Percentiles rank a stretch among this genome's conserved stretches.
Conservation (phyloP, 352 stramenopile genomes). For the Elongisporangium undulatum region DNA sequence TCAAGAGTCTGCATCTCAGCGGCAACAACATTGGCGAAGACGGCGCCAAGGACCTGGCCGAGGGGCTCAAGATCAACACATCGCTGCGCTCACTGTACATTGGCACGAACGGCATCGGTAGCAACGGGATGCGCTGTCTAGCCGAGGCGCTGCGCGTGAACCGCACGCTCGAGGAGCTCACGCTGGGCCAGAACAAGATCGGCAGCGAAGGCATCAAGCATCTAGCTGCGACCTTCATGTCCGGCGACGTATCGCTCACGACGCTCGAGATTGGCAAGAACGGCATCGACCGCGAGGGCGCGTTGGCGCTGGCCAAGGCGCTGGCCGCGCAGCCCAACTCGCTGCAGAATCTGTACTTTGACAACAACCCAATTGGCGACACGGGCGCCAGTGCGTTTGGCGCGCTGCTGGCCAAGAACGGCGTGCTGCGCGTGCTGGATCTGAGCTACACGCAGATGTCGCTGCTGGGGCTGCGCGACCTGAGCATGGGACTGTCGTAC, state of each 20-base stretch:
- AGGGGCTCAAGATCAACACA: constrained; percentile 49
- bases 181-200: constrained; percentile 74
- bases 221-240: constrained; percentile 54
- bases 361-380: constrained; percentile 85
- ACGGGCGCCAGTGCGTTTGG: constrained; percentile 61
- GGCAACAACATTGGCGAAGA: constrained; percentile 84
- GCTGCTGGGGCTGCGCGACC: constrained; percentile 61
- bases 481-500: constrained; percentile 62
- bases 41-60: constrained; percentile 42
- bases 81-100: constrained; percentile 63
- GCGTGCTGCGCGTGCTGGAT: constrained; percentile 67
- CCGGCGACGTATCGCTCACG: constrained; percentile 41
- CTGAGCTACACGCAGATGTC: constrained; percentile 82
- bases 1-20: constrained; percentile 67
- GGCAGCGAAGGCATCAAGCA: constrained; percentile 50
- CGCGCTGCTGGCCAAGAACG: constrained; percentile 63
- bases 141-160: constrained; percentile 57
- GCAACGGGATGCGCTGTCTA: constrained; percentile 51
- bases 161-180: constrained; percentile 58
- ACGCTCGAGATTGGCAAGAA: constrained; percentile 83
- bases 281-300: constrained; percentile 59
- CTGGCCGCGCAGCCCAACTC: constrained; percentile 36
- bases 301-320: constrained; percentile 61
- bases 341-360: constrained; percentile 81
- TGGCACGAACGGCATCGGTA: constrained; percentile 75